phyloP scores from a whole-genome alignment of 2,329 filamentous ascomycete species.

The Phaeosphaeriaceae sp. region DNA sequence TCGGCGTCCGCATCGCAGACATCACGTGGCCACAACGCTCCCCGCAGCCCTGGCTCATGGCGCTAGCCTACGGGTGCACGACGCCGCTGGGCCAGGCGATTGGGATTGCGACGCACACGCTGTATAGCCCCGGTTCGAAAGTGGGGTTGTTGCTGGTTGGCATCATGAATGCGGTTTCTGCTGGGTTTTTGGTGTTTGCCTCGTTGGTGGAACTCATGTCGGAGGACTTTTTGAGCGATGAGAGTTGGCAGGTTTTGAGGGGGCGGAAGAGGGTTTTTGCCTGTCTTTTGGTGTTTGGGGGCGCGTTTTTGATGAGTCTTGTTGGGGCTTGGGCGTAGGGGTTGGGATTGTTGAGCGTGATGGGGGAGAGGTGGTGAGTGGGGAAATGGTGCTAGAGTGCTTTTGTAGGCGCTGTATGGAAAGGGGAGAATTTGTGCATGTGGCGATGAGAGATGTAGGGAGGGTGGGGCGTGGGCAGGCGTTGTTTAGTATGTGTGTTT shows the following conservation, averaged over 20 bases:
- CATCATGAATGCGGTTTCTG: slow-evolving; percentile 85
- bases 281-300: slow-evolving; percentile 67
- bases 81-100: slow-evolving; percentile 86
- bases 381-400: too few species aligned
- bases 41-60: slow-evolving; percentile 70
- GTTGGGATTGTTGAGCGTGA: neutral
- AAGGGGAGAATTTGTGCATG: too few species aligned
- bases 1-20: slow-evolving; percentile 83
- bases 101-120: slow-evolving; percentile 74
- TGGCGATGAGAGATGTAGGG: too few species aligned
- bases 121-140: slow-evolving; percentile 81
- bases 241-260: slow-evolving; percentile 71
- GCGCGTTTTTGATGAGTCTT: slow-evolving; percentile 71
- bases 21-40: slow-evolving; percentile 59
- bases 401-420: too few species aligned
- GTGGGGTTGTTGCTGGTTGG: slow-evolving; percentile 81
- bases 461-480: too few species aligned
- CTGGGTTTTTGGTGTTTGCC: slow-evolving; percentile 80
- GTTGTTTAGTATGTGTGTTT: too few species aligned
- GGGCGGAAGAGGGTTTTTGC: slow-evolving; percentile 68
- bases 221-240: slow-evolving; percentile 81
- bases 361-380: neutral
- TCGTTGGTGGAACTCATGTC: slow-evolving; percentile 83
- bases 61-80: slow-evolving; percentile 71
- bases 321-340: slow-evolving; percentile 73